Conservation (phyloP, 768 basidiomycete species). For the Lactifluus rugatus region DNA sequence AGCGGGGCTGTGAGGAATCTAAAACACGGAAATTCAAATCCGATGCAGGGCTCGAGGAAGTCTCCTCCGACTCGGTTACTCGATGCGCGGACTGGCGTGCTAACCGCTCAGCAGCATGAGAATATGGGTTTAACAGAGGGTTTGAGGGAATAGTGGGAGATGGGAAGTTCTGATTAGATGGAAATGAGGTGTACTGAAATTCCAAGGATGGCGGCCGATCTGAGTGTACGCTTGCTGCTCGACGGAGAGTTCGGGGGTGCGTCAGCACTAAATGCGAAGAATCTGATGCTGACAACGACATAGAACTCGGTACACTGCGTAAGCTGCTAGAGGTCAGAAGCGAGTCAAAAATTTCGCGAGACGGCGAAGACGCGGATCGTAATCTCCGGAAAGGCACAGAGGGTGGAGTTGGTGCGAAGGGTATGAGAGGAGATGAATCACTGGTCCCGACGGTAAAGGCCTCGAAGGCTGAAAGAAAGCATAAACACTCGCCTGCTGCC, state of each 20-base stretch:
- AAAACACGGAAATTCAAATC: neutral
- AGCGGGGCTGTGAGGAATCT: neutral
- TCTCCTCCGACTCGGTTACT: neutral
- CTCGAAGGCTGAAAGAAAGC: neutral
- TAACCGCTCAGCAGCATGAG: neutral
- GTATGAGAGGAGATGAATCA: neutral
- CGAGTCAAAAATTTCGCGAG: neutral
- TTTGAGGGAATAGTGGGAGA: neutral
- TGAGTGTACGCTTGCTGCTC: conserved; percentile 3
- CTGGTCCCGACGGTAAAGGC: neutral
- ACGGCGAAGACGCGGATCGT: neutral
- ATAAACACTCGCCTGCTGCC: conserved; percentile 5
- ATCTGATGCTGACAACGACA: conserved; percentile 1
- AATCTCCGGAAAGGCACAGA: neutral
- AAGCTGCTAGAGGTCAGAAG: neutral
- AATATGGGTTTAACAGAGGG: neutral
- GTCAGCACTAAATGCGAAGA: neutral
- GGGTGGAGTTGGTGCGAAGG: neutral
- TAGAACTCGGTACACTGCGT: neutral
- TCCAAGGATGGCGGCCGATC: neutral
- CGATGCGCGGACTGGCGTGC: neutral
- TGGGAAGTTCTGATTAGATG: neutral
- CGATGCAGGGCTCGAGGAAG: neutral
- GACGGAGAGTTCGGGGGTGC: neutral
- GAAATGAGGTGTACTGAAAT: neutral